Percentiles rank a stretch among this genome's conserved stretches.
phyloP scores from a whole-genome alignment of 352 stramenopile genomes.

The Pythium aphanidermatum region DNA sequence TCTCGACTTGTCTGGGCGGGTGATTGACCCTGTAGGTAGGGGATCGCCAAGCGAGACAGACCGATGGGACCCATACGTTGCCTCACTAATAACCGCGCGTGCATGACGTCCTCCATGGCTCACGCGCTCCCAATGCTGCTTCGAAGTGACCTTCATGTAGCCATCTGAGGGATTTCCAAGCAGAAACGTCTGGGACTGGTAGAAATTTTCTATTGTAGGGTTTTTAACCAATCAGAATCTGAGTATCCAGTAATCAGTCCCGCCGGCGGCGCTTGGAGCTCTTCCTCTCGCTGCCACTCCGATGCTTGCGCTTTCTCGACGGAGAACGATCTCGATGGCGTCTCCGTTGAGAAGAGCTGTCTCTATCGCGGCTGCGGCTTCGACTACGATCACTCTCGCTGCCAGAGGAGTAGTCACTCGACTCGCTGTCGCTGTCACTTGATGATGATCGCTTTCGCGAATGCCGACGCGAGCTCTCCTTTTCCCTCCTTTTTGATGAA shows the following conservation, averaged over 20 bases:
- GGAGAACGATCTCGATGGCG: conserved; percentile 11
- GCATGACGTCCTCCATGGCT: no score
- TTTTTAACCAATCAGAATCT: conserved; percentile 9
- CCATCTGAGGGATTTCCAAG: conserved; percentile 11
- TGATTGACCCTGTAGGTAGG: no score
- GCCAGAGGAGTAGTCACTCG: no score
- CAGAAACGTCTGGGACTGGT: conserved; percentile 7
- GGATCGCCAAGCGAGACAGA: no score
- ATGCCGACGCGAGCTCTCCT: conserved; percentile 16
- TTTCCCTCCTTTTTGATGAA: conserved; percentile 13
- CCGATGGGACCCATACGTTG: no score
- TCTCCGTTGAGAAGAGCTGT: conserved; percentile 7
- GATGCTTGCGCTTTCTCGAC: conserved; percentile 22
- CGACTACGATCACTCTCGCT: conserved; percentile 7
- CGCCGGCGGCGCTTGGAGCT: conserved; percentile 49
- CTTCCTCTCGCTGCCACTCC: conserved; percentile 17
- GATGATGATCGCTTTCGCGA: conserved; percentile 12
- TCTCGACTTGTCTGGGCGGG: no score
- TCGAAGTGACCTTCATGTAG: conserved; percentile 9
- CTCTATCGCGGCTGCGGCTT: conserved; percentile 12
- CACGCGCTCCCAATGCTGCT: no score
- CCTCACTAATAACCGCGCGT: no score
- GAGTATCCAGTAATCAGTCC: not conserved
- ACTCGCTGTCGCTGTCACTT: conserved; percentile 11
- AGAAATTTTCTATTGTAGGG: not conserved